Base-by-base conservation (phyloP, 768 basidiomycete species). In the Pleurotus sapidus region DNA sequence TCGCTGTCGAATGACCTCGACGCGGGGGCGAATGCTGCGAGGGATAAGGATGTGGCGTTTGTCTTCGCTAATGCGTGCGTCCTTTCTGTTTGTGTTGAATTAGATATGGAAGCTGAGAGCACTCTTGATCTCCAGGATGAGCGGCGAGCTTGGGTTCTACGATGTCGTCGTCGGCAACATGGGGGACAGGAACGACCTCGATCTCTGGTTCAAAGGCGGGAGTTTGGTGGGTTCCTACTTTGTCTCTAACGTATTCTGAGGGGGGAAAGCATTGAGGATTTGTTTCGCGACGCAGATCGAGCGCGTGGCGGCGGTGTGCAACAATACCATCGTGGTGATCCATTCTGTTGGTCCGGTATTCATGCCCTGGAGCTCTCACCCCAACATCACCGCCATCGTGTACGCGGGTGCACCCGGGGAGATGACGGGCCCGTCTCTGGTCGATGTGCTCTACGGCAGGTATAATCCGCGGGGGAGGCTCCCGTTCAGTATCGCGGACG, bases 401-500 rank as follows among this genome's bases (percentile, higher is more conserved):
- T 89, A 87, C 86, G 86, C 87, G 3, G 86, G 87, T 30, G 63
- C 83, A 11, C 80, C 80, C 12, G 89, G 88, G 18, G 76, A 84
- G 61, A 88, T 91, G 72, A 77, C 79, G 1, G 90, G 89, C 0
- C 89, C 88, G 62, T 68, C 85, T 0, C 71, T 93, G n/a, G 78
- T 78, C 6, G 89, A 91, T 62, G 78, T 93, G 3, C 71, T 91
- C 1, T 91, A 84, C 61, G 90, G 89, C 3, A 73, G 71, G 25
- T 84, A 79, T 69, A 90, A 88, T 63, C 88, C 89, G 0, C 82
- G 82, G n/a, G 81, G 84, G 4, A 75, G 84, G 34, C 70, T 91
- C 14, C 88, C 89, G 1, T 92, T 87, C 66, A 91, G 88, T 4
- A 88, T 91, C 61, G 87, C 88, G 34, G 86, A 85, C 71, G 64